Percentiles rank a stretch among this genome's conserved stretches.
phyloP scores from a whole-genome alignment of 2,329 filamentous ascomycete genomes.

The Fusarium setosum region DNA sequence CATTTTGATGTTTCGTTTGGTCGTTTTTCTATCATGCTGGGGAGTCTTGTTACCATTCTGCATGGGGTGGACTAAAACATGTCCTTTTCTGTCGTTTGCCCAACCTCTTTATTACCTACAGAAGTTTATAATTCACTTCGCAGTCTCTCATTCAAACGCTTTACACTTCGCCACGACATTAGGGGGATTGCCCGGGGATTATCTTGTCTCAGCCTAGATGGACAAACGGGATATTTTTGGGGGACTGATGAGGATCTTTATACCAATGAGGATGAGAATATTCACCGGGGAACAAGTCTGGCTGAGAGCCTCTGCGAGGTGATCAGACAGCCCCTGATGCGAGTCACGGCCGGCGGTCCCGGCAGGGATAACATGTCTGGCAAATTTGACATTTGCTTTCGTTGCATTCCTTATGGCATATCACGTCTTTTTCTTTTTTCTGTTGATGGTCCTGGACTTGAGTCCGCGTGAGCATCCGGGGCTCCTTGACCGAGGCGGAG shows the following conservation, averaged over 20 bases:
- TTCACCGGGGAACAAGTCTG: slow-evolving; percentile 34
- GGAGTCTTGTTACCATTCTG: slow-evolving; percentile 42
- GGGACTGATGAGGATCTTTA: slow-evolving; percentile 44
- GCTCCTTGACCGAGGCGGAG: slow-evolving; percentile 14
- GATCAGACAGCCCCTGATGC: slow-evolving; percentile 36
- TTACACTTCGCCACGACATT: slow-evolving; percentile 46
- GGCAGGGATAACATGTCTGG: slow-evolving; percentile 42
- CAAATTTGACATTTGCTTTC: slow-evolving; percentile 48
- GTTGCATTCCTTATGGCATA: slow-evolving; percentile 42
- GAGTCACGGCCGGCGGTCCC: slow-evolving; percentile 43
- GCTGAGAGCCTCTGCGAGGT: slow-evolving; percentile 40
- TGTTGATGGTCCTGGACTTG: slow-evolving; percentile 12
- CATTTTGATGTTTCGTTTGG: slow-evolving; percentile 45
- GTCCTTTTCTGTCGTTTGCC: slow-evolving; percentile 33
- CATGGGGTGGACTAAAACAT: slow-evolving; percentile 37
- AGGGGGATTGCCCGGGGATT: slow-evolving; percentile 40
- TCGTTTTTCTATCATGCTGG: slow-evolving; percentile 38
- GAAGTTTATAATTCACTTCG: slow-evolving; percentile 54
- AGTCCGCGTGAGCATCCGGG: neutral
- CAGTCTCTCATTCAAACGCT: slow-evolving; percentile 52
- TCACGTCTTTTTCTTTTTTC: slow-evolving; percentile 22
- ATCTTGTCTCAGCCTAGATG: slow-evolving; percentile 45
- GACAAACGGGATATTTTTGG: slow-evolving; percentile 38
- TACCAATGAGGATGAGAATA: slow-evolving; percentile 46
- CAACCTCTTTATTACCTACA: slow-evolving; percentile 40